These are phyloP conservation scores for Henckelia pumila DNA, from an alignment of 257 asterid species.

Conservation along the genomic window DNA sequence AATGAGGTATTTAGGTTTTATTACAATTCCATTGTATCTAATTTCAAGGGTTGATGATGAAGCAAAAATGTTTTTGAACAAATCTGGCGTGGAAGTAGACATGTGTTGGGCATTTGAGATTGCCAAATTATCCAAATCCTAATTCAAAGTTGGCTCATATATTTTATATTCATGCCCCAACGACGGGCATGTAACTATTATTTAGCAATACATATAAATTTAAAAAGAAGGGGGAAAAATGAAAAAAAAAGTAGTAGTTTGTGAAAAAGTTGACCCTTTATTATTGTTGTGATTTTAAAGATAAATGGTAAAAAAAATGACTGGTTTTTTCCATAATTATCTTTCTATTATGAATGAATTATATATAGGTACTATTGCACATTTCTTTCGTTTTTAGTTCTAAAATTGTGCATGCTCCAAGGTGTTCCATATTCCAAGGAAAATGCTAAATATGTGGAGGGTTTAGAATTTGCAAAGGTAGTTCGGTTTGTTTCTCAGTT, in stretches of 20 bases:
- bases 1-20: no score
- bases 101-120: no score
- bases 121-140: no score
- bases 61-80: no score
- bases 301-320: no score
- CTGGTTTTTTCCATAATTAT: no score
- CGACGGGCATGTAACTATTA: not conserved
- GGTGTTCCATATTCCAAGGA: constrained; percentile 15
- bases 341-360: not conserved
- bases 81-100: no score
- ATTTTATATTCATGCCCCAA: not conserved
- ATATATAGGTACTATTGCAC: not conserved
- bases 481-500: constrained; percentile 4
- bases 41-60: no score
- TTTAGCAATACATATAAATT: no score
- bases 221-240: no score
- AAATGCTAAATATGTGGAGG: constrained; percentile 21
- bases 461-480: constrained; percentile 16
- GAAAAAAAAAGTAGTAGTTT: no score
- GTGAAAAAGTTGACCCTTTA: not conserved
- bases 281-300: not conserved
- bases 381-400: not conserved
- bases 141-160: not conserved
- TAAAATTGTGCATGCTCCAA: not conserved
- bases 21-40: no score